Evolutionary conservation across 331 rosid species (phyloP).

Genomic region (Cucumis variabilis): DNA sequence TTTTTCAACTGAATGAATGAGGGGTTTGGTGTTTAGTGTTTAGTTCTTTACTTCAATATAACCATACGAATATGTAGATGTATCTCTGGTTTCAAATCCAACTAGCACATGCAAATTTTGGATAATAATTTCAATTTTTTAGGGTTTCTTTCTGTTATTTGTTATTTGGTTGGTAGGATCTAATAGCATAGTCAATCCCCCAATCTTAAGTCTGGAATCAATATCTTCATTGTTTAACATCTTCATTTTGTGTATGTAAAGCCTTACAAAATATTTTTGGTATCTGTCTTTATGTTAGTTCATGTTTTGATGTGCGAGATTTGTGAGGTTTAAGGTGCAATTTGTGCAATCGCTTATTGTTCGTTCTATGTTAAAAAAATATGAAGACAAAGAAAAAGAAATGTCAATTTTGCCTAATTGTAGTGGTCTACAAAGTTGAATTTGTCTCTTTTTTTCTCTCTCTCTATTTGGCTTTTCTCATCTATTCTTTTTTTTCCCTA

Average conservation of each 20-base stretch:
- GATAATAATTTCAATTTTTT: background rate
- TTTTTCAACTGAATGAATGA: background rate
- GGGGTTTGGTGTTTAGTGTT: background rate
- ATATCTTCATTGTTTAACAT: background rate
- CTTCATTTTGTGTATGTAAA: background rate
- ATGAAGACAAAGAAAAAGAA: slow-evolving; percentile 27
- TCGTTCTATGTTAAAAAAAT: slow-evolving; percentile 40
- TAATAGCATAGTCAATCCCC: background rate
- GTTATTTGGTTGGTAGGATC: background rate
- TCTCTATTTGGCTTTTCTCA: slow-evolving; percentile 25
- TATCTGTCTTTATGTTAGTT: background rate
- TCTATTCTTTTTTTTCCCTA: background rate
- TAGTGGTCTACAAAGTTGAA: slow-evolving; percentile 30
- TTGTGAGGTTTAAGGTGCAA: slow-evolving; percentile 1
- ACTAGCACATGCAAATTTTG: slow-evolving; percentile 3
- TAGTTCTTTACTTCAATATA: background rate
- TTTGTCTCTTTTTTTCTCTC: slow-evolving; percentile 8
- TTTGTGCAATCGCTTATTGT: slow-evolving; percentile 67
- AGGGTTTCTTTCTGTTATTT: background rate
- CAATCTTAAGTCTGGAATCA: background rate
- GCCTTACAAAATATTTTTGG: background rate
- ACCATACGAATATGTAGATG: background rate
- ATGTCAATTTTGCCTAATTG: slow-evolving; percentile 33
- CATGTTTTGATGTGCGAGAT: background rate
- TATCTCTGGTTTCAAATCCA: slow-evolving; percentile 27